Base-by-base conservation (phyloP, 2,329 filamentous ascomycete genomes). In the Coniochaeta sp. region DNA sequence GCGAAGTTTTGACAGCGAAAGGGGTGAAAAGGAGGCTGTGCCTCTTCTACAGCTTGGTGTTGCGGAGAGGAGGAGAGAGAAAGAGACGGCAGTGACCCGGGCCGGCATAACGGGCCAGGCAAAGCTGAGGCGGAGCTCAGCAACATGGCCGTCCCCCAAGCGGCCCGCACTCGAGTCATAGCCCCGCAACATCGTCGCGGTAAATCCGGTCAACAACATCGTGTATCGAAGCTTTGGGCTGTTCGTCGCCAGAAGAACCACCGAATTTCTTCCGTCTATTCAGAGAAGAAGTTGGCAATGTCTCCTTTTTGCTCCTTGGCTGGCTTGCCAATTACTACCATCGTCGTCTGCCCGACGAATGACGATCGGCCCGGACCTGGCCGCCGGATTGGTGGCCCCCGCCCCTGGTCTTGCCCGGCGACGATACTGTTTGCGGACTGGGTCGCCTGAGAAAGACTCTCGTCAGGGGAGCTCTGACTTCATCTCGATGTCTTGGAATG, bases 81-180 rank as follows among this genome's bases (percentile, higher is more conserved):
- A 12, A 13, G n/a, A 42, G 12, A 26, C 38, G 20, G 38, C 38
- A 48, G 45, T 31, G n/a, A 24, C 26, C 24, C 45, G 45, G 45
- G 45, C 45, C 45, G 45, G 26, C 14, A 48, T 31, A 48, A 48
- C 45, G 45, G 45, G 45, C 45, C 42, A 27, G 22, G 26, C 42
- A 26, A n/a, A n/a, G 13, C n/a, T 28, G 45, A 31, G 45, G 45
- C 45, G 45, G 45, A 48, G 45, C 12, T 28, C 26, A 48, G 2
- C 27, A 30, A 22, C 28, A 48, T 22, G 26, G 45, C 45, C 26
- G 45, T 2, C 42, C 42, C 26, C 18, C 28, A 31, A 4, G 45
- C 28, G 45, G 28, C 45, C 45, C 38, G 38, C 38, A 24, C 38
- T 42, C 4, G n/a, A n/a, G 6, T 14, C 20, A 42, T 3, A 24